These are phyloP conservation scores for Skeletonema tropicum DNA, from an alignment of 108 stramenopile genomes.

Conservation along the genomic window DNA sequence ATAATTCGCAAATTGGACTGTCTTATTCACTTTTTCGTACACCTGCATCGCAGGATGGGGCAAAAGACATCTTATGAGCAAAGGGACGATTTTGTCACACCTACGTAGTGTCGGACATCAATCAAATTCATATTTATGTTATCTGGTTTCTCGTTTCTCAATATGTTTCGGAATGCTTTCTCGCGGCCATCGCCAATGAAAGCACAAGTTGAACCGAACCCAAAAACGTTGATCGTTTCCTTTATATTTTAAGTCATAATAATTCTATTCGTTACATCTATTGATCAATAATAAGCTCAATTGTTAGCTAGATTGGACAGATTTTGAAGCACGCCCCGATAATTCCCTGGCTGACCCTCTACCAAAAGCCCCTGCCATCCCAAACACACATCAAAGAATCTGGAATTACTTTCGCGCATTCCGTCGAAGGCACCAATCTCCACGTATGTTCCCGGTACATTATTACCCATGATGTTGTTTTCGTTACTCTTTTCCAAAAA, in stretches of 20 bases:
- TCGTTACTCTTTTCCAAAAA: background rate
- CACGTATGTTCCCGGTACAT: conserved; percentile 43
- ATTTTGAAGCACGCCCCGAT: conserved; percentile 30
- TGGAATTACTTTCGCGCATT: conserved; percentile 48
- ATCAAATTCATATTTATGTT: too few relatives aligned
- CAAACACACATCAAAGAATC: conserved; percentile 50
- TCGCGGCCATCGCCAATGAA: too few relatives aligned
- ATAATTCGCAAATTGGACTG: conserved; percentile 41
- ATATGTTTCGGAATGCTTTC: too few relatives aligned
- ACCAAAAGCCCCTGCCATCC: conserved; percentile 51
- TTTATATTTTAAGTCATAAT: too few relatives aligned
- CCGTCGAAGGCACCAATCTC: conserved; percentile 72
- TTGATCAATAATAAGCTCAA: too few relatives aligned
- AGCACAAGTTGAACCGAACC: too few relatives aligned
- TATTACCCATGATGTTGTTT: background rate
- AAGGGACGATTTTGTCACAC: conserved; percentile 59
- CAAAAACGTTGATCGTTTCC: too few relatives aligned
- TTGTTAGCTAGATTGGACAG: too few relatives aligned
- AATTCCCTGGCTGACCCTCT: conserved; percentile 35
- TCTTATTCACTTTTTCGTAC: conserved; percentile 6
- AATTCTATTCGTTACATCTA: too few relatives aligned
- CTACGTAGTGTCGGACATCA: too few relatives aligned
- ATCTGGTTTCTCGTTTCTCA: too few relatives aligned
- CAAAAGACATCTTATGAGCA: conserved; percentile 53
- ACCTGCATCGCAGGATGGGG: conserved; percentile 52